Evolutionary conservation across 2,329 filamentous ascomycete genomes (phyloP).

Genomic region (Scolecobasidium constrictum): DNA sequence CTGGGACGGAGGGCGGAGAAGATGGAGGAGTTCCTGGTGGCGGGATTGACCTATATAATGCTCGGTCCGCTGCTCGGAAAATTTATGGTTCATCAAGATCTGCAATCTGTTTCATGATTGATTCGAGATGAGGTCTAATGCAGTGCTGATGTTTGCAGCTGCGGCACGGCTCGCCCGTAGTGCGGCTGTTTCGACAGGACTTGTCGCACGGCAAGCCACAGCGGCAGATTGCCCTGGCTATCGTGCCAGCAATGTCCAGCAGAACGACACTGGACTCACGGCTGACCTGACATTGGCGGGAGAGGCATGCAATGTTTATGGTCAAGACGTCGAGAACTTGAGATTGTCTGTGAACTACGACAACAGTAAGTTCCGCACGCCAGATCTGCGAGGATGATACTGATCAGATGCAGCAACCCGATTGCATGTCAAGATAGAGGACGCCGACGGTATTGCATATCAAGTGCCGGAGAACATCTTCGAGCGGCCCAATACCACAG

Average conservation of each 20-base stretch:
- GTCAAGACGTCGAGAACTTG: conserved; percentile 44
- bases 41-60: no score
- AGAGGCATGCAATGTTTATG: conserved; percentile 49
- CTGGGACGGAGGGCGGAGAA: no score
- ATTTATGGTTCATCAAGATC: no score
- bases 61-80: no score
- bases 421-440: conserved; percentile 66
- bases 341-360: conserved; percentile 52
- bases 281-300: conserved; percentile 63
- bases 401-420: conserved; percentile 41
- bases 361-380: conserved; percentile 33
- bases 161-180: not conserved
- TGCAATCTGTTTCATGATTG: no score
- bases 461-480: conserved; percentile 63
- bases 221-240: conserved; percentile 54
- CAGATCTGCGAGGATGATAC: not conserved
- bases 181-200: not conserved
- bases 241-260: conserved; percentile 47
- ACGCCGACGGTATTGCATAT: conserved; percentile 58
- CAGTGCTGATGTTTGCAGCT: not conserved
- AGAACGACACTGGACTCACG: conserved; percentile 45
- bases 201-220: not conserved
- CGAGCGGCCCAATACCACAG: conserved; percentile 41
- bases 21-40: no score
- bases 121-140: no score